phyloP scores from a whole-genome alignment of 73 alveolate genomes.

The Paramecium bursaria region DNA sequence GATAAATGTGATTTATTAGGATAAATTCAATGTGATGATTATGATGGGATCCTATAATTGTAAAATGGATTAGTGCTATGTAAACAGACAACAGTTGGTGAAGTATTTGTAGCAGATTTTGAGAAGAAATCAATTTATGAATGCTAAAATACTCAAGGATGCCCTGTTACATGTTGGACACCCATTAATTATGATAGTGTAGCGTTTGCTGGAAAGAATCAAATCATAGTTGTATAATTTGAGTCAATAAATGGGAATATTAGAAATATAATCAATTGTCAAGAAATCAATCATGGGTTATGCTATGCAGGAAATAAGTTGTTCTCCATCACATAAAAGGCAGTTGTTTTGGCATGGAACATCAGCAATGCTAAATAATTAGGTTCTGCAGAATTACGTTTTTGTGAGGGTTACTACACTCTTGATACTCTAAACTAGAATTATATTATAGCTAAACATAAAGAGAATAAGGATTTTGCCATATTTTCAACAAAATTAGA shows the following conservation, averaged over 20 bases:
- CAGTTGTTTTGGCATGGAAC: conserved; percentile 8
- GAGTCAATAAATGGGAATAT: not conserved
- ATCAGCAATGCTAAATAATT: not conserved
- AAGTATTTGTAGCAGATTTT: conserved; percentile 49
- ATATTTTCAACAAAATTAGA: not conserved
- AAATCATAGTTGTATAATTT: not conserved
- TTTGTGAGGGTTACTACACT: conserved; percentile 43
- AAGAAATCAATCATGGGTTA: conserved; percentile 42
- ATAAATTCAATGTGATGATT: conserved; percentile 16
- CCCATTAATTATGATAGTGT: conserved; percentile 13
- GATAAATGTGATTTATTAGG: not conserved
- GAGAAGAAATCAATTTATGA: conserved; percentile 16
- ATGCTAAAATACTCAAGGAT: conserved; percentile 32
- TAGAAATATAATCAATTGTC: too few relatives aligned
- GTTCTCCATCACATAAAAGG: conserved; percentile 21
- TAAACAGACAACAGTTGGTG: conserved; percentile 19
- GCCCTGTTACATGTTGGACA: conserved; percentile 58
- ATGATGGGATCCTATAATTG: conserved; percentile 10
- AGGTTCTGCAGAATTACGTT: not conserved
- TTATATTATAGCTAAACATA: conserved; percentile 10
- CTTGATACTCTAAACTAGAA: not conserved
- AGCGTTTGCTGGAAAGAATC: conserved; percentile 39
- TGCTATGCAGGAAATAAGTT: not conserved
- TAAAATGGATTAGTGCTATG: conserved; percentile 25
- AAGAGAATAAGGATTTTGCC: conserved; percentile 39